A percentile compares a stretch with the other conserved stretches of the same genome.
These are phyloP conservation scores for Colletotrichum australisinense DNA, from an alignment of 2,329 filamentous ascomycete genomes.

Conservation along the genomic window DNA sequence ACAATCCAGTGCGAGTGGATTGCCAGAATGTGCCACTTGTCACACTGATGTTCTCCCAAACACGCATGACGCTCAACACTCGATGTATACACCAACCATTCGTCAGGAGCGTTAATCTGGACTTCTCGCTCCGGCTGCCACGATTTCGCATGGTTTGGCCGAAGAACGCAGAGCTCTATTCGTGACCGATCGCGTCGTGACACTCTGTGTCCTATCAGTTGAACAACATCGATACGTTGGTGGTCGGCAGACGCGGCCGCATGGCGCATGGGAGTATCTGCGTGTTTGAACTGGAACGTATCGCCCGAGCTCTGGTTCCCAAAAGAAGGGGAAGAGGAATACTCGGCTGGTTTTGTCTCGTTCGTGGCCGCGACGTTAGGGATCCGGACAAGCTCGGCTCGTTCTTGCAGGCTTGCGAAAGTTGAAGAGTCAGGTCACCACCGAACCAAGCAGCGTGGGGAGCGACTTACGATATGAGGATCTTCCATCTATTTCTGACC, in stretches of 20 bases:
- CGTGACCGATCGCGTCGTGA: no score
- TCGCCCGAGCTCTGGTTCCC: background rate
- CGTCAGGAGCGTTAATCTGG: background rate
- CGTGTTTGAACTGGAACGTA: background rate
- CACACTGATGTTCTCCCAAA: background rate
- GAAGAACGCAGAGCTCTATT: background rate
- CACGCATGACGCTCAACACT: background rate
- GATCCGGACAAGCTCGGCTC: background rate
- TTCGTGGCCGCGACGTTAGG: background rate
- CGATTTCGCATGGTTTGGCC: background rate
- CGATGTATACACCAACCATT: background rate
- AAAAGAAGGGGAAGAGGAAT: background rate
- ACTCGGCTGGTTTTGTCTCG: background rate
- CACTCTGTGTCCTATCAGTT: background rate
- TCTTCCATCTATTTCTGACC: background rate
- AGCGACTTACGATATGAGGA: background rate
- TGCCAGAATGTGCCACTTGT: background rate
- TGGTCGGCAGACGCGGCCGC: background rate
- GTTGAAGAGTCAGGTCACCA: background rate
- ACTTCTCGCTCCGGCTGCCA: background rate
- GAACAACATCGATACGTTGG: background rate
- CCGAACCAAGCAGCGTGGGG: background rate
- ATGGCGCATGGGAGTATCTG: background rate
- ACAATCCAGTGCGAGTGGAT: background rate
- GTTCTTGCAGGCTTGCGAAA: background rate